These are phyloP conservation scores for Vitis hybrid DNA, from an alignment of 177 flowering plant genomes.

Conservation along the genomic window DNA sequence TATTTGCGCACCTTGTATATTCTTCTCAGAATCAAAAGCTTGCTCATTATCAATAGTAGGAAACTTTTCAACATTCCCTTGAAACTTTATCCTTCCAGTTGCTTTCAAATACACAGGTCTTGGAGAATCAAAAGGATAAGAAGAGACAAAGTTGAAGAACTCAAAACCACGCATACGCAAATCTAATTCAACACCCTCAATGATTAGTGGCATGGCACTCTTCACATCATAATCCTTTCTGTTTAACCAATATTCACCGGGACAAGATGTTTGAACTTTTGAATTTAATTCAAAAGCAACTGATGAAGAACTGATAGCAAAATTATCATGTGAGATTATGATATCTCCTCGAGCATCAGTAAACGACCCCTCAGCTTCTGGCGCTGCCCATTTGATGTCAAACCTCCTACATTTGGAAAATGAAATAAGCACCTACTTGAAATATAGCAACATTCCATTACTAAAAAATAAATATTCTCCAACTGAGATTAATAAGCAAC, in stretches of 20 bases:
- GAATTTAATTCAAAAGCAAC: conserved; percentile 79
- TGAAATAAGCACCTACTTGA: conserved; percentile 1
- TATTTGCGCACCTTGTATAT: conserved; percentile 17
- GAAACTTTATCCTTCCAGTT: conserved; percentile 92
- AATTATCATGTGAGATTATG: conserved; percentile 74
- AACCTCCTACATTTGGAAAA: conserved; percentile 61
- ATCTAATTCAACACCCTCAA: conserved; percentile 93
- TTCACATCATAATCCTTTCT: conserved; percentile 29
- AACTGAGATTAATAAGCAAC: not conserved
- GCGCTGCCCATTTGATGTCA: conserved; percentile 97
- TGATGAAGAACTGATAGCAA: conserved; percentile 77
- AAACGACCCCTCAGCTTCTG: conserved; percentile 95
- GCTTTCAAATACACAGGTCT: conserved; percentile 87
- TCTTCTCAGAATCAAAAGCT: conserved; percentile 17
- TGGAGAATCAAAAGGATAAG: conserved; percentile 81
- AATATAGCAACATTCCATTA: not conserved
- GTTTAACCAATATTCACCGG: conserved; percentile 44
- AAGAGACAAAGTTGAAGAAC: conserved; percentile 71
- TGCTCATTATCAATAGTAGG: conserved; percentile 18
- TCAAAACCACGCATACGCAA: conserved; percentile 96
- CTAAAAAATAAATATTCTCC: not conserved
- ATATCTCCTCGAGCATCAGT: conserved; percentile 96
- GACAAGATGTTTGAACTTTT: conserved; percentile 73
- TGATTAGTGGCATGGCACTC: conserved; percentile 34
- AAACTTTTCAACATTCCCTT: conserved; percentile 61